Evolutionary conservation across 192 early-diverging fungal genomes (phyloP), one percentile per base, ranked within the genome.

Genomic region (Coemansia sp.): DNA sequence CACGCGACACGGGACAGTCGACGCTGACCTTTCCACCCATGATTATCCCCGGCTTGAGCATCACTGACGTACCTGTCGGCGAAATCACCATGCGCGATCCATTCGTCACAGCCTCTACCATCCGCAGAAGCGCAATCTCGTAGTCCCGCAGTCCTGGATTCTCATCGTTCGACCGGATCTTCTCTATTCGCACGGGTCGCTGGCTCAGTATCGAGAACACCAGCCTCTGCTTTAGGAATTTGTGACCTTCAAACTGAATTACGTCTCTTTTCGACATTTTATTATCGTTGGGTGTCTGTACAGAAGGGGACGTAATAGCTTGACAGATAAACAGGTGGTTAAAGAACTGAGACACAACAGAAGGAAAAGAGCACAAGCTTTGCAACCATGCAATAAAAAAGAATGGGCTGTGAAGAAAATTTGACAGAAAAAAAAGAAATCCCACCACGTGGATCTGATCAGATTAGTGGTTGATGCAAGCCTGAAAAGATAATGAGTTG

Each of bases 21-120:
- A 95, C 92, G 48, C 84, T 75, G 18, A 99, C 82, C 56, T 84
- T 88, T 40, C 97, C 97, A 65, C 95, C 96, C 18, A 83, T 86
- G 65, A 99, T 92, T 57, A 93, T 87, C 41, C 97, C 97, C 6
- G 97, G 97, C 63, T 88, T 88, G 59, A 93, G 93, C 21, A 89
- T 58, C 37, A 99, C 86, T 11, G 89, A 87, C 4, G 95, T 97
- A 79, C 94, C 84, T 15, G 96, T 95, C 63, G 97, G 94, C 63
- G 87, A 93, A 66, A 99, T 98, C 48, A 95, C 94, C n/a, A 98
- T 90, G 11, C 84, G 84, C 15, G 90, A 89, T 21, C 96, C 97
- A 82, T 99, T 98, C 41, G 96, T 96, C 7, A 92, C 85, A 69
- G 95, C 92, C 74, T 99, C 96, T 52, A 99, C 73, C 57, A 99